Evolutionary conservation across 257 asterid genomes (phyloP), one percentile per base, ranked within the genome.

Genomic region (Nicotiana tomentosiformis): DNA sequence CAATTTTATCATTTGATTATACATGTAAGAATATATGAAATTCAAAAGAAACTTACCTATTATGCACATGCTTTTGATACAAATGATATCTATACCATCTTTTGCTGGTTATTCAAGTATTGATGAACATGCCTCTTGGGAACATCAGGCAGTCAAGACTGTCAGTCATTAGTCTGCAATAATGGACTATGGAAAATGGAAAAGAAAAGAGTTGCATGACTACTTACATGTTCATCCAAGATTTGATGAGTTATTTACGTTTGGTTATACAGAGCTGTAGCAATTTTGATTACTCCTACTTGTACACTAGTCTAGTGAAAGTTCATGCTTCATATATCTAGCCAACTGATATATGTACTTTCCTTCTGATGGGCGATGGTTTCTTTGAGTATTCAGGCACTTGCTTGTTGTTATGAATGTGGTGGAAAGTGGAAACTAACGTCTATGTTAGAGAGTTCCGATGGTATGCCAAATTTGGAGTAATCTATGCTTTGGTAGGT

Each of bases 391-490:
- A 81, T 90, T 76, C 91, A 92, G 83, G 77, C 92, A 77, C 49
- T 90, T 39, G 82, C 98, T 95, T 90, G 76, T 91, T 62, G 80
- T 90, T 80, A 85, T 93, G 97, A 87, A 92, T 84, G 84, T 89
- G 30, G 30, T 29, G 30, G 1, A 29, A 29, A 39, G 66, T 87
- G 32, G 98, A 95, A 88, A 90, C 94, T 76, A 91, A 88, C 82
- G 84, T 89, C 80, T 95, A 95, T 77, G 89, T 95, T 86, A 83
- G 84, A 81, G 95, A 95, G 86, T 86, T 92, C 87, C 89, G 97
- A 80, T 95, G 98, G 98, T 92, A 87, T 86, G 90, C 91, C 84
- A 91, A 97, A 87, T 92, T 92, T 39, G 98, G 93, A 78, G 35
- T 91, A 32, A 58, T 93, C 29, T 93, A 93, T 90, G 91, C 87